phyloP scores from a whole-genome alignment of 805 yeast genomes.

The Hyphopichia homilentoma region DNA sequence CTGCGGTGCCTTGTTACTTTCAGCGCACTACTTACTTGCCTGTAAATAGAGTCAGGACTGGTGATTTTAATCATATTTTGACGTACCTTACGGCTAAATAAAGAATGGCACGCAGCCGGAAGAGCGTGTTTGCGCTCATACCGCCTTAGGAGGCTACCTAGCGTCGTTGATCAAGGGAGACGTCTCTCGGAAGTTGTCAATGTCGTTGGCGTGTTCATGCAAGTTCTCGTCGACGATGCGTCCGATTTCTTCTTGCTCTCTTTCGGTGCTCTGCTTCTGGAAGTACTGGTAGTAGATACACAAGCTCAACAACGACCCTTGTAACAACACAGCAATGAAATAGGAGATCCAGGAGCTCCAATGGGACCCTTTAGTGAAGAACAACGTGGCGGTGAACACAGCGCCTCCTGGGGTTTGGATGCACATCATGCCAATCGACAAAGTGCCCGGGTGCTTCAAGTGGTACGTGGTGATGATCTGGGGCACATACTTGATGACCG shows the following conservation, averaged over 20 bases:
- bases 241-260: constrained; percentile 27
- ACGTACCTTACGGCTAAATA: no score
- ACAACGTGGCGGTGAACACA: constrained; percentile 70
- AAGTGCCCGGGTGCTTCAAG: constrained; percentile 74
- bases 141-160: no score
- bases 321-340: constrained; percentile 66
- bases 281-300: constrained; percentile 50
- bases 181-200: no score
- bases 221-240: constrained; percentile 25
- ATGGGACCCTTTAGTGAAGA: constrained; percentile 66
- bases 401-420: constrained; percentile 90
- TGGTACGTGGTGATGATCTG: constrained; percentile 68
- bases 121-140: no score
- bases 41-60: no score
- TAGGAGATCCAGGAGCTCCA: constrained; percentile 90
- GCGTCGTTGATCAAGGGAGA: no score
- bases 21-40: no score
- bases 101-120: no score
- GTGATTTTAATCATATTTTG: no score
- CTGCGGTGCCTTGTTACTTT: no score
- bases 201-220: constrained; percentile 7
- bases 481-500: constrained; percentile 74
- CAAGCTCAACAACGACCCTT: constrained; percentile 56
- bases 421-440: constrained; percentile 76
- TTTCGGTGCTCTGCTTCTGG: constrained; percentile 13